Evolutionary conservation across 345 rosid genomes (phyloP).

Genomic region (Boechera stricta): DNA sequence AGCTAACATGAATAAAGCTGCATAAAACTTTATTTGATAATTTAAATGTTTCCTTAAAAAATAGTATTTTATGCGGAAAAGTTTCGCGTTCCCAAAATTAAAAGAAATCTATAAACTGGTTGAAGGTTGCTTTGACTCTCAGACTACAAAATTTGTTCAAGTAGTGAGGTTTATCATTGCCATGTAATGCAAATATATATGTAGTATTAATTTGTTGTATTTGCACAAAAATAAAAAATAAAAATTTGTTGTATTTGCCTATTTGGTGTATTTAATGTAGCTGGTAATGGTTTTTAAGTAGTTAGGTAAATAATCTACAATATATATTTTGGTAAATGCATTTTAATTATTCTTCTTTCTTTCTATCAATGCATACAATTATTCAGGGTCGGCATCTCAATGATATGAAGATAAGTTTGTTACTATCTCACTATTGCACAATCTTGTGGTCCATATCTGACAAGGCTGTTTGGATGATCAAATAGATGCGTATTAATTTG

Average conservation of each 20-base stretch:
- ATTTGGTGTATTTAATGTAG: too few relatives aligned
- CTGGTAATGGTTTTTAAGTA: too few relatives aligned
- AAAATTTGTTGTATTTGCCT: too few relatives aligned
- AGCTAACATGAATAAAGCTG: too few relatives aligned
- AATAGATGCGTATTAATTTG: neutral
- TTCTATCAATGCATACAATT: neutral
- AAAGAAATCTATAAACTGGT: neutral
- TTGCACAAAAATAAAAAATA: too few relatives aligned
- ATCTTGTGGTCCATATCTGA: neutral
- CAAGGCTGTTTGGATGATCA: constrained; percentile 13
- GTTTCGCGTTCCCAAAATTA: neutral
- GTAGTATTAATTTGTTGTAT: too few relatives aligned
- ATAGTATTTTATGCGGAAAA: neutral
- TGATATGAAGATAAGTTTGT: neutral
- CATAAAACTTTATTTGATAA: neutral
- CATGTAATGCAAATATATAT: neutral
- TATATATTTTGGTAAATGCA: neutral
- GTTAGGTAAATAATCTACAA: too few relatives aligned
- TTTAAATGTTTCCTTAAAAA: too few relatives aligned
- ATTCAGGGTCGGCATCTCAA: neutral
- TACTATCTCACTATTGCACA: neutral
- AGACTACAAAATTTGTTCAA: too few relatives aligned
- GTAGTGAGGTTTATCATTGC: neutral
- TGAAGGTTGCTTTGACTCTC: neutral
- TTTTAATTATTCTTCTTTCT: too few relatives aligned